Conservation (phyloP, 2,329 filamentous ascomycete species). For the Aspergillus flavus region DNA sequence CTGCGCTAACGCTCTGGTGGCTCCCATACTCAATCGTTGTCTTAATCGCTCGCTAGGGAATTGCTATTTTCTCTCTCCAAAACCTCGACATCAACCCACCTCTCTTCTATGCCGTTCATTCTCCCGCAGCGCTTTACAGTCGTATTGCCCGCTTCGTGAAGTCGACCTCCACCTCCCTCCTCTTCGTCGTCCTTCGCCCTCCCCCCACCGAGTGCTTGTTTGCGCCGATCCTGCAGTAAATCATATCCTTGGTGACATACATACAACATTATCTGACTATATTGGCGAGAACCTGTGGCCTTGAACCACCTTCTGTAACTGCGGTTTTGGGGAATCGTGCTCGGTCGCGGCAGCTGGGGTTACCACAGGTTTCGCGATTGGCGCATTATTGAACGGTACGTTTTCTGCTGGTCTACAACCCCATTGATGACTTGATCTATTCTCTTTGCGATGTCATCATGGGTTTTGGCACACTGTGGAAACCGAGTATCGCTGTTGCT, state of each 20-base stretch:
- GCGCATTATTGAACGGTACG: conserved; percentile 44
- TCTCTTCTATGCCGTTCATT: conserved; percentile 36
- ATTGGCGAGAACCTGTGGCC: conserved; percentile 1
- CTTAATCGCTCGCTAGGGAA: conserved; percentile 12
- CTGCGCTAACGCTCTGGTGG: conserved; percentile 12
- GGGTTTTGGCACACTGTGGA: not conserved
- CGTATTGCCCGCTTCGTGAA: conserved; percentile 38
- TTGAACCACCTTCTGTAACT: conserved; percentile 20
- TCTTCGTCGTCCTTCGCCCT: conserved; percentile 9
- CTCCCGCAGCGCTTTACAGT: conserved; percentile 34
- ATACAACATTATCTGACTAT: not conserved
- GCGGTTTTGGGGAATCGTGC: conserved; percentile 31
- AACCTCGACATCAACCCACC: conserved; percentile 19
- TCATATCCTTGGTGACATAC: not conserved
- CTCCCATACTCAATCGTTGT: conserved; percentile 5
- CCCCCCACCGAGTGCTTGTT: conserved; percentile 19
- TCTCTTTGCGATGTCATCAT: conserved; percentile 1
- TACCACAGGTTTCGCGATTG: conserved; percentile 32
- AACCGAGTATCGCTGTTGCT: conserved; percentile 13
- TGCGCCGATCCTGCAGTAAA: conserved; percentile 14
- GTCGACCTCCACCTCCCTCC: conserved; percentile 28
- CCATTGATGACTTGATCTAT: conserved; percentile 9
- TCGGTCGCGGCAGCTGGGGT: conserved; percentile 39
- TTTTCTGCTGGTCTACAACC: conserved; percentile 25
- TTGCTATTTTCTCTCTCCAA: conserved; percentile 9